A percentile compares a stretch with the other conserved stretches of the same genome.
phyloP scores from a whole-genome alignment of 495 filamentous ascomycete species.

The Astrocystis sublimbata region DNA sequence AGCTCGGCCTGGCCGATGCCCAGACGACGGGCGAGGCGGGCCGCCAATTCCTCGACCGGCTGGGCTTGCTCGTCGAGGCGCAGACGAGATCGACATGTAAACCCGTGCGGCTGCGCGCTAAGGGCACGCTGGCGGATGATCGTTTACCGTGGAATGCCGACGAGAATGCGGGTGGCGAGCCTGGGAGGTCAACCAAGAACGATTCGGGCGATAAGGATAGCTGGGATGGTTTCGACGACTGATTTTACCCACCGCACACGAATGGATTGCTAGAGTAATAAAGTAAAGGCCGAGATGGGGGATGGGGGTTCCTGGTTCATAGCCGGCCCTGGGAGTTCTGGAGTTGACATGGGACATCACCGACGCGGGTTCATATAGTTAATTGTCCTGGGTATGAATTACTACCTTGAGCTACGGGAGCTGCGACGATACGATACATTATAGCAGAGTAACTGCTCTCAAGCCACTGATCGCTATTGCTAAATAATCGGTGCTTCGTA shows the following conservation, averaged over 20 bases:
- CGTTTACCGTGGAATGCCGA: slow-evolving; percentile 58
- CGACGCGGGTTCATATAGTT: slow-evolving; percentile 14
- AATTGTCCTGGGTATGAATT: slow-evolving; percentile 14
- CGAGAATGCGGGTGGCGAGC: slow-evolving; percentile 26
- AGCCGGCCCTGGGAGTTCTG: slow-evolving; percentile 13
- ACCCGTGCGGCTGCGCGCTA: slow-evolving; percentile 67
- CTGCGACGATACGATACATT: background rate
- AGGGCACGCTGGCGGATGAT: slow-evolving; percentile 73
- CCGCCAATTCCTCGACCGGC: slow-evolving; percentile 34
- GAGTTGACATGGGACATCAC: slow-evolving; percentile 23
- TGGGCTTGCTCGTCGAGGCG: slow-evolving; percentile 40
- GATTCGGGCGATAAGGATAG: slow-evolving; percentile 53
- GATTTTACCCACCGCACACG: slow-evolving; percentile 1
- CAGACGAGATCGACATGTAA: slow-evolving; percentile 62
- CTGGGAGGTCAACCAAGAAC: slow-evolving; percentile 37
- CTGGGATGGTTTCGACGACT: slow-evolving; percentile 77
- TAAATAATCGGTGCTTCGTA: background rate
- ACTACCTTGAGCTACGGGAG: slow-evolving; percentile 8
- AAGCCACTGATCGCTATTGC: background rate
- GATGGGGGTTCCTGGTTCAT: background rate
- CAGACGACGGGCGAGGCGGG: slow-evolving; percentile 38
- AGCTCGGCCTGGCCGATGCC: slow-evolving; percentile 56
- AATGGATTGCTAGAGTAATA: background rate
- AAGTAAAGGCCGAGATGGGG: background rate
- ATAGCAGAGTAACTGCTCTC: background rate